phyloP scores from a whole-genome alignment of 2,329 filamentous ascomycete genomes.

The Piedraia hortae region DNA sequence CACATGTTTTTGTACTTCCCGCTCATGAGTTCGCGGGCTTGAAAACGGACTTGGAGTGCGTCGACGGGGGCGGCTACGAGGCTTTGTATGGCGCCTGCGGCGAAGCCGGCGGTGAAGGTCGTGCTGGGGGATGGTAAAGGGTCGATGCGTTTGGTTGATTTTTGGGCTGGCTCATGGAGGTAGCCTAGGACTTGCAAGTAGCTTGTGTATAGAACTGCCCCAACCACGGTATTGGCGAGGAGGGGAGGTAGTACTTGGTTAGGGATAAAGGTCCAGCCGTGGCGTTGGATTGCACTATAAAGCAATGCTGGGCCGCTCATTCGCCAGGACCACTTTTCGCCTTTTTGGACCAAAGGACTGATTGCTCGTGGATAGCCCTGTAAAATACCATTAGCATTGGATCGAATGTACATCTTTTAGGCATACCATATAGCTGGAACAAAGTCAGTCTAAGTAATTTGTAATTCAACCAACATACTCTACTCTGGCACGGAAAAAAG shows the following conservation, averaged over 20 bases:
- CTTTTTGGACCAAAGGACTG: constrained; percentile 25
- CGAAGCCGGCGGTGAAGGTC: constrained; percentile 41
- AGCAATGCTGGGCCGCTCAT: constrained; percentile 44
- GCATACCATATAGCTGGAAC: constrained; percentile 19
- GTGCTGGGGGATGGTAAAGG: constrained; percentile 35
- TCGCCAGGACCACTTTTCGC: constrained; percentile 29
- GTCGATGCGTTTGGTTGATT: constrained; percentile 34
- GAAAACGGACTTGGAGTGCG: constrained; percentile 46
- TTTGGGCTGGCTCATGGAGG: constrained; percentile 37
- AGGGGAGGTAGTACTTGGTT: constrained; percentile 53
- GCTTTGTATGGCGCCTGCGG: constrained; percentile 42
- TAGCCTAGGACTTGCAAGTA: constrained; percentile 42
- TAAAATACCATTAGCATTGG: neutral
- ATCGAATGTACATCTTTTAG: neutral
- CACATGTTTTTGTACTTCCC: constrained; percentile 39
- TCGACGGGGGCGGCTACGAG: constrained; percentile 47
- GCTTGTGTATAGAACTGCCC: constrained; percentile 46
- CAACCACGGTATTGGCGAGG: constrained; percentile 45
- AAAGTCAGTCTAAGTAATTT: constrained; percentile 3
- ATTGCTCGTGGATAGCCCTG: constrained; percentile 35
- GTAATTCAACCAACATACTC: constrained; percentile 31
- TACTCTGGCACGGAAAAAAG: constrained; percentile 72
- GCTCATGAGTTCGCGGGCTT: constrained; percentile 30
- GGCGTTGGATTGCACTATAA: constrained; percentile 34
- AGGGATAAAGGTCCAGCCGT: constrained; percentile 48